These are phyloP conservation scores for Fennellomyces sp. DNA, from an alignment of 371 early-diverging fungal genomes.

Conservation along the genomic window DNA sequence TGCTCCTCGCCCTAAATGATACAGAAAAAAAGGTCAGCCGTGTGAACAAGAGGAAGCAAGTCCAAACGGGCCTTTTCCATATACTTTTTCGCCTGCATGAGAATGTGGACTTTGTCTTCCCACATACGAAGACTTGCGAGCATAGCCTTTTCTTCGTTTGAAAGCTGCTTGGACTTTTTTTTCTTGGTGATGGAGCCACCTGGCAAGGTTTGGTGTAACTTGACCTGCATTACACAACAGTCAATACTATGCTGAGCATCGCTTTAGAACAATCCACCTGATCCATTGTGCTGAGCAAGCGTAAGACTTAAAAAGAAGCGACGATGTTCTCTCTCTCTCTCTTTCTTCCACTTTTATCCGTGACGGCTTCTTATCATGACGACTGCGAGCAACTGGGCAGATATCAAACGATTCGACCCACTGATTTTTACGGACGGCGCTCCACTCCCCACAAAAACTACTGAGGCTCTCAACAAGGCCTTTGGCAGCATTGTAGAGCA, in stretches of 20 bases:
- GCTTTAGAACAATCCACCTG: slow-evolving; percentile 4
- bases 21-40: neutral
- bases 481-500: slow-evolving; percentile 1
- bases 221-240: neutral
- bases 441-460: neutral
- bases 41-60: neutral
- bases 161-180: neutral
- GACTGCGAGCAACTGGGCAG: neutral
- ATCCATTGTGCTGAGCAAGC: slow-evolving; percentile 10
- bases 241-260: slow-evolving; percentile 4
- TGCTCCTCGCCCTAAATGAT: slow-evolving; percentile 10
- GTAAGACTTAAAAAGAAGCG: neutral
- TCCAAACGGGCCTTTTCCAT: slow-evolving; percentile 1
- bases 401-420: slow-evolving; percentile 8
- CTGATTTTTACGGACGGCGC: slow-evolving; percentile 8
- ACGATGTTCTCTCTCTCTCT: neutral
- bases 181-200: neutral
- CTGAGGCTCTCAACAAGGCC: neutral
- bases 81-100: slow-evolving; percentile 7
- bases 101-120: slow-evolving; percentile 3
- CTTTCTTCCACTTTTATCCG: neutral
- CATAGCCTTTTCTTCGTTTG: neutral
- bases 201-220: slow-evolving; percentile 1
- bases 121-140: neutral
- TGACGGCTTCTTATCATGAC: neutral